Evolutionary conservation across 176 grass and related monocot genomes (phyloP).

Genomic region (Rhynchospora pubera): DNA sequence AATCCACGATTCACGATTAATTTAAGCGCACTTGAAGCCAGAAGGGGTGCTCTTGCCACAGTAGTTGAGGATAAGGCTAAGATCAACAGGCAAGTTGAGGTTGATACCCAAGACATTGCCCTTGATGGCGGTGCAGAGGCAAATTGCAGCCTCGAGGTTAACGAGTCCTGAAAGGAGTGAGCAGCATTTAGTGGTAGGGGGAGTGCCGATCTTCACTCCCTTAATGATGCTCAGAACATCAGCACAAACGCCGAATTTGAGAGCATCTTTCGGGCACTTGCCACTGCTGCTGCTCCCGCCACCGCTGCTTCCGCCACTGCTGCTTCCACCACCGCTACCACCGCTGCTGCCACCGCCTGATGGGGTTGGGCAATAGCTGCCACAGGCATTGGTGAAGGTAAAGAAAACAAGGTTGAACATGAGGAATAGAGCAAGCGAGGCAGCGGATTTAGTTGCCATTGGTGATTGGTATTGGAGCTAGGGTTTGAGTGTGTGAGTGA

Average conservation of each 20-base stretch:
- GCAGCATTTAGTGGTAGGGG: constrained; percentile 9
- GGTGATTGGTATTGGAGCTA: not conserved
- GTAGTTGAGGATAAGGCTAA: constrained; percentile 37
- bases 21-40: constrained; percentile 23
- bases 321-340: not conserved
- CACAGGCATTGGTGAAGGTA: constrained; percentile 23
- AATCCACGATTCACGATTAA: not conserved
- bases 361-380: not conserved
- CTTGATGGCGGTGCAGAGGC: constrained; percentile 31
- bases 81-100: constrained; percentile 26
- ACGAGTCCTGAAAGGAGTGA: constrained; percentile 22
- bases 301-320: too few relatives aligned
- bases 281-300: not conserved
- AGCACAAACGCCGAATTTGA: constrained; percentile 26
- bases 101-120: constrained; percentile 23
- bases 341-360: not conserved
- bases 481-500: not conserved
- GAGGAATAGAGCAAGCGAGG: constrained; percentile 21
- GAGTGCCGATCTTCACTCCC: constrained; percentile 14
- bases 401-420: constrained; percentile 31
- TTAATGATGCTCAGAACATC: constrained; percentile 19
- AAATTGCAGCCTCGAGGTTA: constrained; percentile 29
- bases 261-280: constrained; percentile 21
- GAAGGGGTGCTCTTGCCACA: constrained; percentile 19
- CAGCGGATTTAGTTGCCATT: constrained; percentile 28